Conservation (phyloP, 2,329 filamentous ascomycete species). For the Pestalotiopsis fici region DNA sequence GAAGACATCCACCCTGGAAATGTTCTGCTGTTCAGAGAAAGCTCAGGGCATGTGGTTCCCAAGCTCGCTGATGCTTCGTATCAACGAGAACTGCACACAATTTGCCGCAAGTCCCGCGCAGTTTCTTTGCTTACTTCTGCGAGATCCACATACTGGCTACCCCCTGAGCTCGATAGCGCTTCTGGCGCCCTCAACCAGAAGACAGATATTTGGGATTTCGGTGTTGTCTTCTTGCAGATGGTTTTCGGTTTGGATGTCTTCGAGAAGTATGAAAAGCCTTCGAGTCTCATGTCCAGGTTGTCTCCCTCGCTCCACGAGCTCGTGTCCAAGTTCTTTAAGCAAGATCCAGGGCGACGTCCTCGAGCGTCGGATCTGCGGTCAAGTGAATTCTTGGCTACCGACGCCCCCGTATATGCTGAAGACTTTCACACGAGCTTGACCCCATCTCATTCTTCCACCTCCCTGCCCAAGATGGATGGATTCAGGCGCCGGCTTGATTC, state of each 20-base stretch:
- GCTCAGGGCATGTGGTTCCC: constrained; percentile 68
- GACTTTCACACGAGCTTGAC: constrained; percentile 41
- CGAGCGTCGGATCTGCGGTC: constrained; percentile 75
- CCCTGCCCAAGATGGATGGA: constrained; percentile 40
- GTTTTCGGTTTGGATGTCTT: constrained; percentile 80
- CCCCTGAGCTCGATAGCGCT: constrained; percentile 71
- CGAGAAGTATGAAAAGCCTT: constrained; percentile 77
- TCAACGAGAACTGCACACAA: constrained; percentile 65
- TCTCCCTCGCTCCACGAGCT: constrained; percentile 75
- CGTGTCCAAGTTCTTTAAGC: constrained; percentile 80
- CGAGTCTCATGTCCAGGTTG: constrained; percentile 69
- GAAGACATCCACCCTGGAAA: constrained; percentile 81
- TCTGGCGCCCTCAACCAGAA: constrained; percentile 70
- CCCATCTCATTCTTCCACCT: constrained; percentile 40
- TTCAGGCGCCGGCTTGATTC: constrained; percentile 63
- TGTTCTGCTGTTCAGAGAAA: constrained; percentile 72
- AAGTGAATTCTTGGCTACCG: constrained; percentile 67
- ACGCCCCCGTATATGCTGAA: constrained; percentile 58
- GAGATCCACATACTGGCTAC: constrained; percentile 80
- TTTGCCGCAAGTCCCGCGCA: constrained; percentile 54
- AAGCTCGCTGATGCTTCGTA: constrained; percentile 77
- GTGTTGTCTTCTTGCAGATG: constrained; percentile 91
- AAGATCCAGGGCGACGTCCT: constrained; percentile 80
- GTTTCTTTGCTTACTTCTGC: constrained; percentile 58
- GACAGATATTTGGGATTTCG: constrained; percentile 94